phyloP scores from a whole-genome alignment of 768 basidiomycete genomes.

The Macrolepiota dolichaula region DNA sequence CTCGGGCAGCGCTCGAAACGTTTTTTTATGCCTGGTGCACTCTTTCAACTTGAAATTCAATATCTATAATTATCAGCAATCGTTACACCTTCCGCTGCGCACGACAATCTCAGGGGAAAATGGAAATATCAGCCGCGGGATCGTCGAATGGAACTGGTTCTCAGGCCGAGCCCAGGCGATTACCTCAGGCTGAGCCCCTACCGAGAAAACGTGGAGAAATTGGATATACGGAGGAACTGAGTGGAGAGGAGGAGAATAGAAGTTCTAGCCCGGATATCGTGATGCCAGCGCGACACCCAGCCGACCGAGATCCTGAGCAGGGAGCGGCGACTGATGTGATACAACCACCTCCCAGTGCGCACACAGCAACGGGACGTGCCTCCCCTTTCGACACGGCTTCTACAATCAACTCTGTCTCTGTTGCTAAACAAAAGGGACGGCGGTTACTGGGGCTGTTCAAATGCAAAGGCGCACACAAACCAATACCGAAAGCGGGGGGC shows the following conservation, averaged over 20 bases:
- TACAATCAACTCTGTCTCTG: constrained; percentile 1
- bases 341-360: neutral
- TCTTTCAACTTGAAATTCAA: neutral
- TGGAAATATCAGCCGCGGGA: neutral
- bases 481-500: constrained; percentile 36
- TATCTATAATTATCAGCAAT: neutral
- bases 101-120: constrained; percentile 1
- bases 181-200: constrained; percentile 57
- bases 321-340: constrained; percentile 15
- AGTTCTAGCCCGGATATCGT: constrained; percentile 15
- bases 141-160: neutral
- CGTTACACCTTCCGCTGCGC: neutral
- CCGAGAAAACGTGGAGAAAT: constrained; percentile 67
- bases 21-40: constrained; percentile 9
- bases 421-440: constrained; percentile 4
- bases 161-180: constrained; percentile 20
- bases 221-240: constrained; percentile 48
- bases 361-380: neutral
- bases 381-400: neutral
- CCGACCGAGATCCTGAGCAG: constrained; percentile 28
- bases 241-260: constrained; percentile 8
- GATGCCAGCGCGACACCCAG: constrained; percentile 50
- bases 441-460: constrained; percentile 27
- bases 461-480: constrained; percentile 36
- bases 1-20: constrained; percentile 3